A percentile compares a stretch with the other conserved stretches of the same genome.
Evolutionary conservation across 1,284 basidiomycete species (phyloP).

Genomic region (Bjerkandera adusta): DNA sequence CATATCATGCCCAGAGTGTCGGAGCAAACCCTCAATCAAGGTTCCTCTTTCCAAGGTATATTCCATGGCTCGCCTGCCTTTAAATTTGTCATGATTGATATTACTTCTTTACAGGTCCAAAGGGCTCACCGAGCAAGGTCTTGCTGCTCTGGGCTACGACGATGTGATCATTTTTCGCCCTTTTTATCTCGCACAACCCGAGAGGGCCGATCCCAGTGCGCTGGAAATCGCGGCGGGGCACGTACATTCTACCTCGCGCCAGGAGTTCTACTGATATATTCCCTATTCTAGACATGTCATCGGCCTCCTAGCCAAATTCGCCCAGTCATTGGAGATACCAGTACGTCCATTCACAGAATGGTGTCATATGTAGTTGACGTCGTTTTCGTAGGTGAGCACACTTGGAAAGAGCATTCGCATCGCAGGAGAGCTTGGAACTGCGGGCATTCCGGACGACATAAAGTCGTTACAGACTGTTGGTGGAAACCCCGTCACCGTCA

Average conservation of each 20-base stretch:
- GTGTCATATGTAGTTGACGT: background rate
- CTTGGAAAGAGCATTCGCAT: constrained; percentile 14
- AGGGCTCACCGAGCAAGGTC: constrained; percentile 68
- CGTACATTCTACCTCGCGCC: background rate
- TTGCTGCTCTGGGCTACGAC: constrained; percentile 63
- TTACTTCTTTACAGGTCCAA: constrained; percentile 49
- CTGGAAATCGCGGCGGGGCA: too few relatives aligned
- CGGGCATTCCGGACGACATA: constrained; percentile 7
- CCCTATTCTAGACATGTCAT: constrained; percentile 2
- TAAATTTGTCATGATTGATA: background rate
- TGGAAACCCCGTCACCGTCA: constrained; percentile 4
- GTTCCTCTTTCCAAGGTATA: constrained; percentile 50
- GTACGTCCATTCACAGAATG: background rate
- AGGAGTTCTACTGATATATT: background rate
- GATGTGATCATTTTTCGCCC: constrained; percentile 73
- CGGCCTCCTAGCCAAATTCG: background rate
- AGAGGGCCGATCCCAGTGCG: constrained; percentile 40
- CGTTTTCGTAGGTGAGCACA: constrained; percentile 8
- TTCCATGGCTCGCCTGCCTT: background rate
- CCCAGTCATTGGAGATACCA: constrained; percentile 2
- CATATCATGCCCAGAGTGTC: constrained; percentile 33
- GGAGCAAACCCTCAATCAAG: constrained; percentile 47
- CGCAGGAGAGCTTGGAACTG: constrained; percentile 13
- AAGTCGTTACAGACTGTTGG: constrained; percentile 1
- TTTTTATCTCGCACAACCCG: constrained; percentile 43